Evolutionary conservation across 2,329 filamentous ascomycete genomes (phyloP), one percentile per base, ranked within the genome.

Genomic region (Basipetospora chlamydospora): DNA sequence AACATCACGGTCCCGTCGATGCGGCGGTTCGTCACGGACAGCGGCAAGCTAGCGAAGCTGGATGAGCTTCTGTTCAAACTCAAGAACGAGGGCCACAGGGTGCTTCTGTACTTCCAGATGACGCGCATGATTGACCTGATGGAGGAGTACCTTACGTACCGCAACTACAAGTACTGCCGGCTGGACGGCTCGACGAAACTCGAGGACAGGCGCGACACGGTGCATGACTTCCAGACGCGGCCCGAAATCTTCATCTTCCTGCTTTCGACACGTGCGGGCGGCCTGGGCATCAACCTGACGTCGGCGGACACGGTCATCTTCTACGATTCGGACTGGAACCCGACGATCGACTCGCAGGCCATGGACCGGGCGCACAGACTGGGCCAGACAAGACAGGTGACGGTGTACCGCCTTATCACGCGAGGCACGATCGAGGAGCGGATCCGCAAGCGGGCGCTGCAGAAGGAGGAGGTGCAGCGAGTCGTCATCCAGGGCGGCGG

Each of bases 291-390:
- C 67, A 98, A 98, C 53, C 65, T 98, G 46, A 96, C 90, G 5
- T 80, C 83, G 36, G 90, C 90, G 15, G 90, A 98, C 55, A 98
- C 90, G 0, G 90, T 98, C 60, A 96, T 98, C 59, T 98, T 98
- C 64, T 98, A 98, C 68, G 90, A 98, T 55, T 93, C 85, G 9
- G 90, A 98, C 57, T 98, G 90, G 90, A 98, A 98, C 56, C 90
- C 90, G 0, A 96, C 90, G 3, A 96, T 96, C 51, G 90, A 98
- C 56, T 93, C 84, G 37, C 90, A 98, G 57, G 90, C 90, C 58
- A 96, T 96, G 90, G 90, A 98, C 58, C 82, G 90, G 57, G 90
- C 90, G 10, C 90, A 98, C 73, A 84, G 90, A 72, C 73, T 98
- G 25, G 90, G 90, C 34, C 88, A 98, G 58, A 96, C 88, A 2